Percentiles rank a stretch among this genome's conserved stretches.
Conservation (phyloP, 2,329 filamentous ascomycete genomes). For the Chaetoscypha palmicola region DNA sequence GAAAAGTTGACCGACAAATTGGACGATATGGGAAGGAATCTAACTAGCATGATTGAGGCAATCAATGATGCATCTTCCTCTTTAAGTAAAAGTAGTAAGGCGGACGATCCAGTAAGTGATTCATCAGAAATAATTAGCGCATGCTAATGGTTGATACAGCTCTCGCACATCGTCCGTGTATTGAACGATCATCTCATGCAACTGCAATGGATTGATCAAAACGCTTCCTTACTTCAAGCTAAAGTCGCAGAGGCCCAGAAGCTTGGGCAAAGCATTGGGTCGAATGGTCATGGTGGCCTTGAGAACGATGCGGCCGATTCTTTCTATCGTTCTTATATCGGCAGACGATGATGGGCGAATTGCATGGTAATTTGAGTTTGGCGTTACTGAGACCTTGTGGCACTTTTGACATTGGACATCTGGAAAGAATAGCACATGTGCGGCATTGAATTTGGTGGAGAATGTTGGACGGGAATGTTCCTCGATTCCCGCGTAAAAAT, state of each 20-base stretch:
- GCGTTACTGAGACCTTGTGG: slow-evolving; percentile 21
- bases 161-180: slow-evolving; percentile 91
- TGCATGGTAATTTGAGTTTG: slow-evolving; percentile 14
- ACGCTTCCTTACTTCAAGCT: slow-evolving; percentile 70
- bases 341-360: slow-evolving; percentile 47
- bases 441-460: slow-evolving; percentile 17
- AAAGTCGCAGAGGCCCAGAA: slow-evolving; percentile 82
- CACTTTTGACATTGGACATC: slow-evolving; percentile 16
- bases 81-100: slow-evolving; percentile 80
- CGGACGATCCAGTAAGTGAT: slow-evolving; percentile 76
- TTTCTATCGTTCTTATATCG: slow-evolving; percentile 86
- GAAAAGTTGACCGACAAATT: slow-evolving; percentile 87
- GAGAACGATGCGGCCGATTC: slow-evolving; percentile 73
- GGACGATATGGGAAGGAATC: slow-evolving; percentile 87
- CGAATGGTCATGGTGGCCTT: slow-evolving; percentile 47
- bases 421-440: no score
- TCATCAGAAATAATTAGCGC: no score
- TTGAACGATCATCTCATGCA: slow-evolving; percentile 89
- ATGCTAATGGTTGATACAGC: no score
- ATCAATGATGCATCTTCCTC: slow-evolving; percentile 90
- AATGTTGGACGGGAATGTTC: slow-evolving; percentile 4
- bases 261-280: slow-evolving; percentile 55
- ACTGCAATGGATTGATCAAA: slow-evolving; percentile 87
- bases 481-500: neutral
- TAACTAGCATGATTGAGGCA: slow-evolving; percentile 95